Evolutionary conservation across 2,329 filamentous ascomycete genomes (phyloP), one percentile per base, ranked within the genome.

Genomic region (Fusarium ramigenum): DNA sequence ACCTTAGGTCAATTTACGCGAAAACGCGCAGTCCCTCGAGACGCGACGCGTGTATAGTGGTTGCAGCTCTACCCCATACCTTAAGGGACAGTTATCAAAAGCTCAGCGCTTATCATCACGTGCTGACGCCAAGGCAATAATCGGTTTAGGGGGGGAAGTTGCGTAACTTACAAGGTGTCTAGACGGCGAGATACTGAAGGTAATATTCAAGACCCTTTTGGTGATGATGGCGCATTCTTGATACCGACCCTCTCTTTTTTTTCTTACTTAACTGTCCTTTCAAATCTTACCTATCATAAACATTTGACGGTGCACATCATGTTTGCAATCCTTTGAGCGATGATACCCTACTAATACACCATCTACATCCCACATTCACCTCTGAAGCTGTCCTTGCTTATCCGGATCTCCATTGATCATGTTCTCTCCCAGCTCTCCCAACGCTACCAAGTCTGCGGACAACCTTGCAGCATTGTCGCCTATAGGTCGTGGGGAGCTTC

Each of bases 391-490:
- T 21, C 61, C 62, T 71, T 60, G 46, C 47, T 49, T 52, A 56
- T 56, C 64, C 61, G 53, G 60, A 72, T 61, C 66, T 58, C 40
- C 43, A 15, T 58, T 77, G 65, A 85, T 80, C 82, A 93, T 92
- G 91, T 89, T 87, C 79, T 87, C 87, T 72, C 80, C 85, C 57
- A 87, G 84, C 75, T 87, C 87, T 73, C 80, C 84, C 60, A 87
- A 83, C 74, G 88, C 88, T 75, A 88, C 89, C 78, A 91, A 90
- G 83, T 92, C 91, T 73, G 86, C 90, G 78, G 91, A 93, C 82
- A 92, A 89, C 78, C 82, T 92, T 75, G 85, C 88, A 19, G 86
- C 89, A 34, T 82, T 86, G 46, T 86, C 88, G 21, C 84, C 85
- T 18, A 83, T 83, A 44, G 83, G 85, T 34, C 84, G 87, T 44